phyloP scores from a whole-genome alignment of 2,329 filamentous ascomycete genomes.

The Clonostachys rhizophaga region DNA sequence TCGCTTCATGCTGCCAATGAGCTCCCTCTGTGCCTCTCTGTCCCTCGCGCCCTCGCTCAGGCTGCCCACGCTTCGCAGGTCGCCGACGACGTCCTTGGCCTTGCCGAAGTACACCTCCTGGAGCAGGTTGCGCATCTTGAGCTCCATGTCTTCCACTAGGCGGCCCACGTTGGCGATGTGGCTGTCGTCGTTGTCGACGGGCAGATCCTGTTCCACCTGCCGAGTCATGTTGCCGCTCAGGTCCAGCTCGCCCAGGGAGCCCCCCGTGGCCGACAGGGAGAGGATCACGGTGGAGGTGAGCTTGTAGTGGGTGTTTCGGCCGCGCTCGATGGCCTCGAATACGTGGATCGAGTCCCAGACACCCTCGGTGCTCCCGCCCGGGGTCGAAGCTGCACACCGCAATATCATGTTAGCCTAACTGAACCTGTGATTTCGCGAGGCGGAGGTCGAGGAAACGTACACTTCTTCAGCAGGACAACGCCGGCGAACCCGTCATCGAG shows the following conservation, averaged over 20 bases:
- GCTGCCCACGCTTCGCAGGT: constrained; percentile 80
- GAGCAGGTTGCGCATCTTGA: constrained; percentile 97
- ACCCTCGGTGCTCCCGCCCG: constrained; percentile 63
- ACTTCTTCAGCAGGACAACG: constrained; percentile 93
- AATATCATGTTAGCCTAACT: background rate
- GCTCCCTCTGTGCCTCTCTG: constrained; percentile 79
- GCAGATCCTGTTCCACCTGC: constrained; percentile 87
- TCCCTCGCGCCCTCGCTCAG: constrained; percentile 83
- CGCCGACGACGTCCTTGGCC: constrained; percentile 96
- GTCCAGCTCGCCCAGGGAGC: constrained; percentile 76
- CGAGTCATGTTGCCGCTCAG: constrained; percentile 97
- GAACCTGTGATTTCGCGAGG: background rate
- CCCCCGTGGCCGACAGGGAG: constrained; percentile 61
- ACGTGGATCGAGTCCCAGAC: constrained; percentile 99
- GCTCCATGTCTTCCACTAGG: constrained; percentile 98
- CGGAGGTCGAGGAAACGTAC: constrained; percentile 36
- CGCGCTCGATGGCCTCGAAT: constrained; percentile 91
- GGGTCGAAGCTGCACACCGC: constrained; percentile 52
- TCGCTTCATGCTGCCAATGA: constrained; percentile 64
- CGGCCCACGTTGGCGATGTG: constrained; percentile 94
- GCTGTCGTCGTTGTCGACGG: constrained; percentile 83
- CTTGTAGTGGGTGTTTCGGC: constrained; percentile 92
- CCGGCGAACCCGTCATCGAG: constrained; percentile 96
- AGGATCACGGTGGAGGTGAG: constrained; percentile 96
- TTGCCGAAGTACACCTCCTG: constrained; percentile 99